Conservation (phyloP, 2,329 filamentous ascomycete species). For the Aspergillus nomiae region DNA sequence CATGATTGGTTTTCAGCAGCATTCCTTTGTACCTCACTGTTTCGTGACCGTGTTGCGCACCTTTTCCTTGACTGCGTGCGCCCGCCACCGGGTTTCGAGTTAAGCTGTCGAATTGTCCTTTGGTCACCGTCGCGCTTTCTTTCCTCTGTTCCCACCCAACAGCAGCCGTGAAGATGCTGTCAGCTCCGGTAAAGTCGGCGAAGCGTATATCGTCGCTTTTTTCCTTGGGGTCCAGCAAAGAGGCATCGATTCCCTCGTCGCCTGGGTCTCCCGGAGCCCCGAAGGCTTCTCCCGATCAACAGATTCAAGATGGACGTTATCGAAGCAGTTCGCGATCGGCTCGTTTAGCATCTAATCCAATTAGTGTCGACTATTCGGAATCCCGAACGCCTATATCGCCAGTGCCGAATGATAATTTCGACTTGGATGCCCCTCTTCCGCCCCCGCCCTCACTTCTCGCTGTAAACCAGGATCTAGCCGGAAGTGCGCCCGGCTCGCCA, state of each 20-base stretch:
- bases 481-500: conserved; percentile 34
- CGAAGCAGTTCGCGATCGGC: conserved; percentile 35
- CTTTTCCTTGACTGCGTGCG: conserved; percentile 9
- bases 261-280: conserved; percentile 26
- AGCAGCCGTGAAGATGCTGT: conserved; percentile 36
- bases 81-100: conserved; percentile 11
- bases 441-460: conserved; percentile 44
- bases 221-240: conserved; percentile 42
- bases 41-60: conserved; percentile 8
- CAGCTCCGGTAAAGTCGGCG: conserved; percentile 45
- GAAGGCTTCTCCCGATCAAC: conserved; percentile 25
- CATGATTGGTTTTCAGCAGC: conserved; percentile 21
- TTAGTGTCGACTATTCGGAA: conserved; percentile 27
- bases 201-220: conserved; percentile 51
- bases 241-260: conserved; percentile 33
- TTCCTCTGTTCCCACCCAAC: conserved; percentile 5
- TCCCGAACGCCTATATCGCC: conserved; percentile 26
- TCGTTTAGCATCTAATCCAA: conserved; percentile 37
- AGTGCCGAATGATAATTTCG: conserved; percentile 29
- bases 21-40: conserved; percentile 22
- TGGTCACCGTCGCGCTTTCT: conserved; percentile 7
- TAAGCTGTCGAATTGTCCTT: conserved; percentile 6
- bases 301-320: conserved; percentile 25
- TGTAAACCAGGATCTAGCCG: conserved; percentile 40
- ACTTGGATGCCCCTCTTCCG: conserved; percentile 35